phyloP scores from a whole-genome alignment of 1,139 yeast genomes.

The Candida sanyaensis region DNA sequence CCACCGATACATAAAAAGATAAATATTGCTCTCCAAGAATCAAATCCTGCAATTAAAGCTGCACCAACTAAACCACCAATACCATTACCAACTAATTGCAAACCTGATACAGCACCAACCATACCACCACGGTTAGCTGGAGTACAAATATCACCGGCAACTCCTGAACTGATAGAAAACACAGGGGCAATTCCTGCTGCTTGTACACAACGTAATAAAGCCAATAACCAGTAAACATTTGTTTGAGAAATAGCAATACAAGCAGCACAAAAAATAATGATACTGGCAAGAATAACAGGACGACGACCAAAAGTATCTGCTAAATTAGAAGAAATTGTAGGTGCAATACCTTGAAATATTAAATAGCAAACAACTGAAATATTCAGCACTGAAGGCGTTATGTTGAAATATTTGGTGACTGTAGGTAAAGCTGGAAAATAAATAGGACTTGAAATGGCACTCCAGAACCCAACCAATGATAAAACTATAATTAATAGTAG shows the following conservation, averaged over 20 bases:
- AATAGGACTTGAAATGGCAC: slow-evolving; percentile 40
- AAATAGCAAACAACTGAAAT: slow-evolving; percentile 41
- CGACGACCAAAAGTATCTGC: slow-evolving; percentile 41
- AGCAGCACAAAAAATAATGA: slow-evolving; percentile 29
- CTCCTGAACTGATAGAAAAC: slow-evolving; percentile 40
- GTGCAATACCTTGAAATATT: slow-evolving; percentile 38
- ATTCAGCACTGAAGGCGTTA: slow-evolving; percentile 27
- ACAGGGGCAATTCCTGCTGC: slow-evolving; percentile 46
- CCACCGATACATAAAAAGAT: slow-evolving; percentile 39
- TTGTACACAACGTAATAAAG: slow-evolving; percentile 38
- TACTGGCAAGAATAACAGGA: slow-evolving; percentile 31
- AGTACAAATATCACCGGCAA: slow-evolving; percentile 44
- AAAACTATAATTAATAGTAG: slow-evolving; percentile 23
- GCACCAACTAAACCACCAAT: slow-evolving; percentile 44
- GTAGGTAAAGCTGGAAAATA: slow-evolving; percentile 47
- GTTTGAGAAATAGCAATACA: slow-evolving; percentile 39
- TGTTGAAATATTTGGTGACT: slow-evolving; percentile 27
- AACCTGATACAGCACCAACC: slow-evolving; percentile 39
- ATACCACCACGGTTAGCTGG: slow-evolving; percentile 39
- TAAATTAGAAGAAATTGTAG: slow-evolving; percentile 33
- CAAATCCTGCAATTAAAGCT: slow-evolving; percentile 28
- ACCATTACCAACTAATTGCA: slow-evolving; percentile 40
- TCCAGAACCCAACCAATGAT: slow-evolving; percentile 40
- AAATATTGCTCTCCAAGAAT: slow-evolving; percentile 41
- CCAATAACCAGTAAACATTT: slow-evolving; percentile 37